Conservation (phyloP, 768 basidiomycete genomes). For the Suillus placidus region DNA sequence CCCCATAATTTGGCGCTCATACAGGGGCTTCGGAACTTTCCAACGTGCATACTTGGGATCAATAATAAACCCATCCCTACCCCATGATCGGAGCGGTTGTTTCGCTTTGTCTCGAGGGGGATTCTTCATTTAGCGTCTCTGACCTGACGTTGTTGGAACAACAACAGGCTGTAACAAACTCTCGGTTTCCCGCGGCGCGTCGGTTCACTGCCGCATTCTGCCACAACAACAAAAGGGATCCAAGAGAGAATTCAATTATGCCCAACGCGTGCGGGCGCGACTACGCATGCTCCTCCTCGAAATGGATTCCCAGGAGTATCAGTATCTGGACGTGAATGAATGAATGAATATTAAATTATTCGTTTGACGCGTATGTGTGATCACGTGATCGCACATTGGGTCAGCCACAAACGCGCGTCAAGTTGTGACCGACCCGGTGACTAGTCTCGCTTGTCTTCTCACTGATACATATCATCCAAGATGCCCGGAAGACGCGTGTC, state of each 20-base stretch:
- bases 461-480: not conserved
- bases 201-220: not conserved
- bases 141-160: too few relatives aligned
- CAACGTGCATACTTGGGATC: not conserved
- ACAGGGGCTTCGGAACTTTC: not conserved
- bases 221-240: not conserved
- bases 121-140: too few relatives aligned
- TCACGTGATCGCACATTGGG: constrained; percentile 23
- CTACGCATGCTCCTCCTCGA: too few relatives aligned
- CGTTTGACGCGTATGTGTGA: not conserved
- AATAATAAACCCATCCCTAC: not conserved
- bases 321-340: too few relatives aligned
- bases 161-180: too few relatives aligned
- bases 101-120: too few relatives aligned
- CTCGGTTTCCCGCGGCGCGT: not conserved
- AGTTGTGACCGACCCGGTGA: not conserved
- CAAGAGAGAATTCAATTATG: not conserved
- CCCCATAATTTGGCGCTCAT: not conserved
- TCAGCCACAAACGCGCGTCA: not conserved
- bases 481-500: constrained; percentile 18
- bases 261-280: too few relatives aligned
- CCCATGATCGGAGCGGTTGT: not conserved
- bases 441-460: too few relatives aligned
- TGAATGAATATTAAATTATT: too few relatives aligned
- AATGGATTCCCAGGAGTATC: too few relatives aligned